Conservation (phyloP, 1,139 yeast species). For the Debaryomyces singareniensis region DNA sequence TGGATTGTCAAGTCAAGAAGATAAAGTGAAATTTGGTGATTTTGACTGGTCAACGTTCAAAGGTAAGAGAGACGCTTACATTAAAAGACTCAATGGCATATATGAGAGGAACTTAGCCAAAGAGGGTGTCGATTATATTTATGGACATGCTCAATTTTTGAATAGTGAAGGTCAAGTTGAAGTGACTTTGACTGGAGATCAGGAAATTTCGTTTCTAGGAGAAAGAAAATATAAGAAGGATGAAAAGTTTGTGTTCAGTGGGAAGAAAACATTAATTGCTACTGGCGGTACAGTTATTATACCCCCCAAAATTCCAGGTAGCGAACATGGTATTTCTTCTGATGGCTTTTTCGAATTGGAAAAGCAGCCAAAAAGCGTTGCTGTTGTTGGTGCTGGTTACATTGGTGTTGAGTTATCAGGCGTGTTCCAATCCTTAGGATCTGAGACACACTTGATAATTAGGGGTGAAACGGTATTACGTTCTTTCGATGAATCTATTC, state of each 20-base stretch:
- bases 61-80: conserved; percentile 85
- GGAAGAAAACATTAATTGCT: conserved; percentile 81
- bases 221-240: conserved; percentile 27
- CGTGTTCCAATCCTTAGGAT: conserved; percentile 79
- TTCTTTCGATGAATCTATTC: conserved; percentile 78
- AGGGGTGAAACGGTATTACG: conserved; percentile 89
- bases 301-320: conserved; percentile 70
- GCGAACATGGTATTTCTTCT: conserved; percentile 78
- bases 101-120: conserved; percentile 80
- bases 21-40: conserved; percentile 43
- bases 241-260: conserved; percentile 60
- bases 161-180: conserved; percentile 66
- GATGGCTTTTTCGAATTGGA: conserved; percentile 85
- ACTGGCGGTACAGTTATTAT: conserved; percentile 85
- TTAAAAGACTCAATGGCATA: conserved; percentile 81
- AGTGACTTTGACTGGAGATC: conserved; percentile 49
- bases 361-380: conserved; percentile 84
- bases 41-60: conserved; percentile 82
- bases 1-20: conserved; percentile 60
- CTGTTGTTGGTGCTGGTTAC: conserved; percentile 96
- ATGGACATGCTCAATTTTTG: conserved; percentile 79
- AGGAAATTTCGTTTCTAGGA: conserved; percentile 30
- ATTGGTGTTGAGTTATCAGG: conserved; percentile 96
- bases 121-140: conserved; percentile 83
- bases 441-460: conserved; percentile 82